These are phyloP conservation scores for Aspergillus novoparasiticus DNA, from an alignment of 2,329 filamentous ascomycete genomes.

Conservation along the genomic window DNA sequence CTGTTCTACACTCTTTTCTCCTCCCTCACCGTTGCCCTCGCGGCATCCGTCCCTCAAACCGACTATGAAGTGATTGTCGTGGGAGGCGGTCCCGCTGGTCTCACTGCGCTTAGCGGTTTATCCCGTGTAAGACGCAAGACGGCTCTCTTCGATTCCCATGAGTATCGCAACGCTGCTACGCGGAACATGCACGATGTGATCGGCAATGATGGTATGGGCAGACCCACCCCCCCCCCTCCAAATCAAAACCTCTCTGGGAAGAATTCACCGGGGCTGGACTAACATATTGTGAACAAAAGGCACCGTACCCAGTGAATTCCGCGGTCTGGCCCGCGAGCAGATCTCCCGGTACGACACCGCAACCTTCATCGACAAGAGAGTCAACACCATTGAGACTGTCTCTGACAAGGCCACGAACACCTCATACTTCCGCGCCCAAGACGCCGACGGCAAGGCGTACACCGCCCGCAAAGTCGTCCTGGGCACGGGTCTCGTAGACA, in stretches of 20 bases:
- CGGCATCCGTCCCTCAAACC: slow-evolving; percentile 29
- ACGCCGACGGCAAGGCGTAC: slow-evolving; percentile 37
- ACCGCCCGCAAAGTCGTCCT: slow-evolving; percentile 59
- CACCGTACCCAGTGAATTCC: slow-evolving; percentile 57
- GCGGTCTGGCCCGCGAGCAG: slow-evolving; percentile 56
- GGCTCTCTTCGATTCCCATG: slow-evolving; percentile 60
- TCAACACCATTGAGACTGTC: slow-evolving; percentile 40
- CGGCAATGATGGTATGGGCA: slow-evolving; percentile 58
- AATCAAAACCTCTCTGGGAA: no score
- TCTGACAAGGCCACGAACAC: slow-evolving; percentile 33
- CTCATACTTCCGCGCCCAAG: slow-evolving; percentile 51
- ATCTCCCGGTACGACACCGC: slow-evolving; percentile 56
- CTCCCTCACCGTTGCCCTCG: slow-evolving; percentile 22
- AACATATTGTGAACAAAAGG: slow-evolving; percentile 38
- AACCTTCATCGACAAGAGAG: slow-evolving; percentile 55
- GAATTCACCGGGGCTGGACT: no score
- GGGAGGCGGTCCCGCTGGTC: slow-evolving; percentile 60
- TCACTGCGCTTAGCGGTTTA: slow-evolving; percentile 59
- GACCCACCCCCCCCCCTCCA: not conserved
- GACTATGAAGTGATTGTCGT: slow-evolving; percentile 60
- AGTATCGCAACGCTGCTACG: slow-evolving; percentile 60
- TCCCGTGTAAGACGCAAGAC: slow-evolving; percentile 59
- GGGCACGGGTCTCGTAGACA: slow-evolving; percentile 59
- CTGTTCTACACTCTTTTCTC: slow-evolving; percentile 29
- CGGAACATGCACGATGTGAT: slow-evolving; percentile 64